Evolutionary conservation across 2,329 filamentous ascomycete genomes (phyloP), one percentile per base, ranked within the genome.

Genomic region (Periglandula ipomoeae): DNA sequence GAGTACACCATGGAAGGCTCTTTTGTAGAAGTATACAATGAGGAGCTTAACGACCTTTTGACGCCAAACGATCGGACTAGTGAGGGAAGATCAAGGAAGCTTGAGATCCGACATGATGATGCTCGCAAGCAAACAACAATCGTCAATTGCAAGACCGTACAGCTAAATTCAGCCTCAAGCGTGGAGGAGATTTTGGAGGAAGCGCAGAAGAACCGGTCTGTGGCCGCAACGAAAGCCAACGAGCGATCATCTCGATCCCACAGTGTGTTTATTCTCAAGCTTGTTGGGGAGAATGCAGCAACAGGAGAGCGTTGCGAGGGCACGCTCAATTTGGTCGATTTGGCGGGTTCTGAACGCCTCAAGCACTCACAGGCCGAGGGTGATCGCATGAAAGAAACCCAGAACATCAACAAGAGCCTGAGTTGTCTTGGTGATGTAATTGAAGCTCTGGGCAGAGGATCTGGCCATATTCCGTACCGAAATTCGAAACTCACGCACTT

Each of bases 11-110:
- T 98, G 81, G 87, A 95, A 62, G 93, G 93, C 6, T 90, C 84
- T 49, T 98, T 98, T 61, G 82, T 97, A 13, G 93, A 98, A 63
- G 93, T 98, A 5, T 98, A 98, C 78, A 97, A 98, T 54, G 93
- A 98, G 64, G 93, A 94, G 53, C 76, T 98, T 54, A 89, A 96
- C 62, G 93, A 98, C 64, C 70, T 98, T 13, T 78, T 98, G 11
- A 70, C 71, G 0, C 67, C 74, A 1, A 64, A 64, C 40, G 66
- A 71, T 3, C 79, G 84, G 0, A 82, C 85, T 48, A 76, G 84
- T 19, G 75, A 89, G 45, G 81, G 84, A 53, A 88, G 85, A 69
- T 78, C 58, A 2, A 88, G 85, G 68, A 95, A 88, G 68, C 84
- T 91, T 44, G 88, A 95, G 59, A 91, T 96, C 50, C 81, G 87